Conservation (phyloP, 148 eudicot genomes). For the Spergularia marina region DNA sequence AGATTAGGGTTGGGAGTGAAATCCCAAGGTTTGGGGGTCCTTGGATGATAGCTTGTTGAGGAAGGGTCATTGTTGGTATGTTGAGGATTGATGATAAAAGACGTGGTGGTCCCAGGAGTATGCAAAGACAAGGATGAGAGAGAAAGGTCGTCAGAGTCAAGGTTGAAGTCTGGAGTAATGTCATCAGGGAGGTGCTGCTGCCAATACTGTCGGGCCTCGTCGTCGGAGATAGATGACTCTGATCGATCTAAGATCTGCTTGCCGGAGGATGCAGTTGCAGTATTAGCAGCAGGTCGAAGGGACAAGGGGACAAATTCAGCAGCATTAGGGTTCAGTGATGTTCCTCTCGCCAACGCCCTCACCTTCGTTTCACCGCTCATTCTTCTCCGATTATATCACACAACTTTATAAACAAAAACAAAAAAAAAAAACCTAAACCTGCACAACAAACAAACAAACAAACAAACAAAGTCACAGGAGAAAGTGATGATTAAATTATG, state of each 20-base stretch:
- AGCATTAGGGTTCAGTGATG: slow-evolving; percentile 82
- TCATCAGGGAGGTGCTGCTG: slow-evolving; percentile 91
- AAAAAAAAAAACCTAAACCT: slow-evolving; percentile 41
- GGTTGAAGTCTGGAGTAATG: slow-evolving; percentile 88
- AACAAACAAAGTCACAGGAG: no score
- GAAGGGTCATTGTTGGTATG: slow-evolving; percentile 44
- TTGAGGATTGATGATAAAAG: no score
- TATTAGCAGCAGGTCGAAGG: slow-evolving; percentile 49
- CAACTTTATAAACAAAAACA: slow-evolving; percentile 4
- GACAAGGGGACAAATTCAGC: slow-evolving; percentile 88
- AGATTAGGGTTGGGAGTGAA: slow-evolving; percentile 23
- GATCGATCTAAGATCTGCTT: slow-evolving; percentile 64
- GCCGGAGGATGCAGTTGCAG: slow-evolving; percentile 42
- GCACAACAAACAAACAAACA: slow-evolving; percentile 11
- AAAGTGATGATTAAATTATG: no score
- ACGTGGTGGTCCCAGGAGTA: slow-evolving; percentile 34
- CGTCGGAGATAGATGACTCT: slow-evolving; percentile 78
- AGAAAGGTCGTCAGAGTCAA: slow-evolving; percentile 57
- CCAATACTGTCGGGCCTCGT: slow-evolving; percentile 90
- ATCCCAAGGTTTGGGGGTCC: slow-evolving; percentile 52
- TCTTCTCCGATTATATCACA: slow-evolving; percentile 18
- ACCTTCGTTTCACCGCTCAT: slow-evolving; percentile 50
- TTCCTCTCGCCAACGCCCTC: slow-evolving; percentile 34
- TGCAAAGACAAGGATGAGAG: slow-evolving; percentile 64
- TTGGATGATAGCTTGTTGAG: slow-evolving; percentile 41